These are phyloP conservation scores for Yarrowia keelungensis DNA, from an alignment of 805 yeast species.

Conservation along the genomic window DNA sequence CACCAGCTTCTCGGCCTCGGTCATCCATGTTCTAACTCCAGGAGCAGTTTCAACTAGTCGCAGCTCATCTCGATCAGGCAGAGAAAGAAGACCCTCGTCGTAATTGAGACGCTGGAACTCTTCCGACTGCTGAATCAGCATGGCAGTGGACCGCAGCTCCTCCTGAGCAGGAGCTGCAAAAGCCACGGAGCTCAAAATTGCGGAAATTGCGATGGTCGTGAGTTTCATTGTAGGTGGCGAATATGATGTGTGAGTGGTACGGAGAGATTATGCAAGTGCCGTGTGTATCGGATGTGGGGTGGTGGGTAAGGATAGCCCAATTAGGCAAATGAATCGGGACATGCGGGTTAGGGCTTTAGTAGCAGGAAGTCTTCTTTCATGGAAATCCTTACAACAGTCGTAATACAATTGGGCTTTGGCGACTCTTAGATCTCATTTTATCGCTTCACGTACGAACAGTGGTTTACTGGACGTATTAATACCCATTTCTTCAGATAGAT, in stretches of 20 bases:
- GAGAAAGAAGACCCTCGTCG: slow-evolving; percentile 33
- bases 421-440: too few species aligned
- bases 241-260: slow-evolving; percentile 17
- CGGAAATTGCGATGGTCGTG: slow-evolving; percentile 13
- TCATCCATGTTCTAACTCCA: slow-evolving; percentile 44
- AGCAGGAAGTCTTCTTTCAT: too few species aligned
- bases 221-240: slow-evolving; percentile 21
- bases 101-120: slow-evolving; percentile 36
- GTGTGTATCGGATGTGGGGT: slow-evolving; percentile 27
- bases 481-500: too few species aligned
- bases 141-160: slow-evolving; percentile 7
- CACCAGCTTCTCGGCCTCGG: slow-evolving; percentile 56
- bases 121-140: slow-evolving; percentile 36
- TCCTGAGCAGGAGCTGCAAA: slow-evolving; percentile 26
- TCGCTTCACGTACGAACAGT: too few species aligned
- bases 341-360: not conserved
- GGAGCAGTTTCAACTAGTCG: slow-evolving; percentile 42
- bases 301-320: slow-evolving; percentile 9
- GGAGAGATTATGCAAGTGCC: slow-evolving; percentile 17
- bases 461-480: too few species aligned
- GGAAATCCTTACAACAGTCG: too few species aligned
- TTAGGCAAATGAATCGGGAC: not conserved
- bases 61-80: slow-evolving; percentile 33
- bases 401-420: too few species aligned
- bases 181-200: slow-evolving; percentile 17